Conservation (phyloP, 805 yeast species). For the Cyberlindnera mrakii region DNA sequence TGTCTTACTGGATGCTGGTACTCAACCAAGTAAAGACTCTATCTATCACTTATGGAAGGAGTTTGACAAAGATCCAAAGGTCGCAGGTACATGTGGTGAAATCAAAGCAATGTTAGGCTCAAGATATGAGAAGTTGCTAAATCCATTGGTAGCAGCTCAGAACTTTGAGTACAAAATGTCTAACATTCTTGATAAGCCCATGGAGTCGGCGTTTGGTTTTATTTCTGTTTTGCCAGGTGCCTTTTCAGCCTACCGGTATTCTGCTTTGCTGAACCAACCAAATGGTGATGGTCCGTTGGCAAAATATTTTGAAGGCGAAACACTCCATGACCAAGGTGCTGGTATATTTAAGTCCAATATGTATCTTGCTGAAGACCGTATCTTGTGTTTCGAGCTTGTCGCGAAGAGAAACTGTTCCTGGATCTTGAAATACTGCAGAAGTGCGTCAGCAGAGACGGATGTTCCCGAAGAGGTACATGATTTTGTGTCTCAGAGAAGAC, state of each 20-base stretch:
- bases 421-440: conserved; percentile 77
- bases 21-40: conserved; percentile 80
- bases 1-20: conserved; percentile 87
- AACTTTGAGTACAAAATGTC: conserved; percentile 96
- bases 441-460: conserved; percentile 91
- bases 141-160: conserved; percentile 93
- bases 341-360: conserved; percentile 92
- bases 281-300: conserved; percentile 81
- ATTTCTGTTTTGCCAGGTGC: conserved; percentile 96
- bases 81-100: conserved; percentile 98
- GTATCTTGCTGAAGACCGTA: conserved; percentile 97
- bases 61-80: conserved; percentile 65
- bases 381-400: conserved; percentile 91
- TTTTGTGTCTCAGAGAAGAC: conserved; percentile 83
- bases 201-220: conserved; percentile 92
- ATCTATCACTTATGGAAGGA: conserved; percentile 87
- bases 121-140: conserved; percentile 46
- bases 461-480: conserved; percentile 88
- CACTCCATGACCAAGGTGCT: conserved; percentile 54
- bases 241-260: conserved; percentile 86
- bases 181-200: conserved; percentile 90
- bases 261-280: conserved; percentile 60
- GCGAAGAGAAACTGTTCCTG: conserved; percentile 72
- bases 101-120: conserved; percentile 80
- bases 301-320: conserved; percentile 90